Evolutionary conservation across 352 stramenopile species (phyloP), one percentile per base, ranked within the genome.

Genomic region (Pythium brachiatum): DNA sequence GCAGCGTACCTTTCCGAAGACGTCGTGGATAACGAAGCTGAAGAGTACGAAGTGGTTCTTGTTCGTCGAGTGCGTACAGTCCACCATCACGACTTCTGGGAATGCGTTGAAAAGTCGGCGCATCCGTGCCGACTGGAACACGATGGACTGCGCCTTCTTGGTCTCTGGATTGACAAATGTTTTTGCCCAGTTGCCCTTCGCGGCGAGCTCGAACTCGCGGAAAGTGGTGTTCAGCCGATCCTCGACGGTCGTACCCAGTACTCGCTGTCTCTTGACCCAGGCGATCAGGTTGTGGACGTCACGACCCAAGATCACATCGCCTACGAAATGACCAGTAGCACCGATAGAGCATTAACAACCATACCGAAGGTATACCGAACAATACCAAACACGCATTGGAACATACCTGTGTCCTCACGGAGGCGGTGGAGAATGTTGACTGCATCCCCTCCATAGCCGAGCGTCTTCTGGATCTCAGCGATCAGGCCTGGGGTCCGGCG

Each of bases 11-110:
- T 52, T 66, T 21, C 61, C 46, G 29, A 68, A 68, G 2, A 68
- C 7, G 27, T 62, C 61, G n/a, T 68, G 53, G 1, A 62, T 29
- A 12, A 58, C 32, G 20, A 68, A 68, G 9, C 61, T 68, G 53
- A 68, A 62, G 21, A 68, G 29, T 0, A 53, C 16, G 21, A 53
- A 68, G 21, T 48, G 26, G 27, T 41, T 68, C 15, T 36, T 39
- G 26, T 68, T 68, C 0, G 61, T 62, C 13, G 20, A 15, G 48
- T 62, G 53, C 6, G 61, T 68, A 15, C 53, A 62, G 36, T 68
- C 61, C 0, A 62, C 61, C 47, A 68, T 53, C 0, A 62, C 38
- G 0, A 68, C 47, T 31, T 62, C 44, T 18, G 61, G 46, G 32
- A 26, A 52, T 0, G 54, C 61, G 0, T 15, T 11, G 25, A 68